phyloP scores from a whole-genome alignment of 225 moss, liverwort and hornwort species.

The Polytrichum commune region DNA sequence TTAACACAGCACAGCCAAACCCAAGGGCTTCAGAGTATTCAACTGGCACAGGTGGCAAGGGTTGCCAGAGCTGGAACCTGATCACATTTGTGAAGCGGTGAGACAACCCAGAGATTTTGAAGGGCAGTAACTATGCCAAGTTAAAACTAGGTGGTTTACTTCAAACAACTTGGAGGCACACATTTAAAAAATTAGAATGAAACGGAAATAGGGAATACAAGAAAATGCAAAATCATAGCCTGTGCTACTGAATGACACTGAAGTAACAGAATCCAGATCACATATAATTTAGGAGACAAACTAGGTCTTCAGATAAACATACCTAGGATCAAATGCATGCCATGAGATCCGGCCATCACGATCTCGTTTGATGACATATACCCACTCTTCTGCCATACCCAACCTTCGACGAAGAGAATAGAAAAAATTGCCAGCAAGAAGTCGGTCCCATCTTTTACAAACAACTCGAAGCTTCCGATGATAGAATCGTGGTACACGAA shows the following conservation, averaged over 20 bases:
- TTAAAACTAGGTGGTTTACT: too few species aligned
- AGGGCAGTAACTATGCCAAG: too few species aligned
- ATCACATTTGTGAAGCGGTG: not conserved
- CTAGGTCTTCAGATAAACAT: slow-evolving; percentile 10
- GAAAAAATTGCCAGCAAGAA: slow-evolving; percentile 94
- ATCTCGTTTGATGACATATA: slow-evolving; percentile 96
- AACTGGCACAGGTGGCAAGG: slow-evolving; percentile 91
- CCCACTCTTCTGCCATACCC: slow-evolving; percentile 99
- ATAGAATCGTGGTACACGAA: slow-evolving; percentile 83
- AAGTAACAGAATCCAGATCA: not conserved
- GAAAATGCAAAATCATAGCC: too few species aligned
- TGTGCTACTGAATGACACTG: too few species aligned
- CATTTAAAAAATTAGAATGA: too few species aligned
- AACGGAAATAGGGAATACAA: too few species aligned
- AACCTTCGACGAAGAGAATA: slow-evolving; percentile 83
- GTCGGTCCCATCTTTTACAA: slow-evolving; percentile 98
- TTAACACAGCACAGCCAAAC: slow-evolving; percentile 96
- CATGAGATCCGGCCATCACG: slow-evolving; percentile 94
- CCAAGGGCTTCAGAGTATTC: slow-evolving; percentile 97
- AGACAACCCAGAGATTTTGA: not conserved
- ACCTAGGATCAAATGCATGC: slow-evolving; percentile 99
- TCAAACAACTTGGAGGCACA: too few species aligned
- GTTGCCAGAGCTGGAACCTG: slow-evolving; percentile 93
- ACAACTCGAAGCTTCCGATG: slow-evolving; percentile 92
- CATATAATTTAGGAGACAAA: too few species aligned